Evolutionary conservation across 2,329 filamentous ascomycete genomes (phyloP).

Genomic region (Cercospora sojina): DNA sequence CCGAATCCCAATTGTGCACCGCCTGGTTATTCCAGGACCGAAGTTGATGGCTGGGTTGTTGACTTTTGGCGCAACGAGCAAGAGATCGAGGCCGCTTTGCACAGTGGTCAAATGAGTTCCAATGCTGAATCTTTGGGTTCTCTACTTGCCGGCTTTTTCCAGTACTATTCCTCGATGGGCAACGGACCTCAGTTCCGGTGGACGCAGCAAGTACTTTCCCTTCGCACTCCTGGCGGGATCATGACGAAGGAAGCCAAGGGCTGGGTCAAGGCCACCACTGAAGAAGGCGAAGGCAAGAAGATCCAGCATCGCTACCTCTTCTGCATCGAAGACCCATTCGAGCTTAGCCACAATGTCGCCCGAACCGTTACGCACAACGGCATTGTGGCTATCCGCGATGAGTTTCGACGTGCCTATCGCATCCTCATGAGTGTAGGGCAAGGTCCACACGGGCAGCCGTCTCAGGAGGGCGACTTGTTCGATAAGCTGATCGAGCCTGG

Average conservation of each 20-base stretch:
- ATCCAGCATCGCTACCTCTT: conserved; percentile 79
- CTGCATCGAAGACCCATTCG: conserved; percentile 89
- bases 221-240: conserved; percentile 68
- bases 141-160: conserved; percentile 80
- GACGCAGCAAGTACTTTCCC: conserved; percentile 74
- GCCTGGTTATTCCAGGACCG: conserved; percentile 27
- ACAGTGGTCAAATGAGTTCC: conserved; percentile 58
- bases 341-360: conserved; percentile 83
- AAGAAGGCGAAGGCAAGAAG: conserved; percentile 57
- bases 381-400: conserved; percentile 77
- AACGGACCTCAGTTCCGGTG: conserved; percentile 71
- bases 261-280: conserved; percentile 79
- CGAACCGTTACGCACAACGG: conserved; percentile 81
- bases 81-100: conserved; percentile 63
- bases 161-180: conserved; percentile 67
- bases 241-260: conserved; percentile 74
- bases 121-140: conserved; percentile 70
- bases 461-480: conserved; percentile 21
- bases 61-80: conserved; percentile 76
- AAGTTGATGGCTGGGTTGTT: conserved; percentile 61
- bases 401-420: conserved; percentile 76
- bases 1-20: conserved; percentile 39
- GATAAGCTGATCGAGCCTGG: conserved; percentile 21
- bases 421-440: conserved; percentile 61
- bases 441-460: conserved; percentile 35